Evolutionary conservation across 768 basidiomycete genomes (phyloP), one percentile per base, ranked within the genome.

Genomic region (Cystoderma amianthinum): DNA sequence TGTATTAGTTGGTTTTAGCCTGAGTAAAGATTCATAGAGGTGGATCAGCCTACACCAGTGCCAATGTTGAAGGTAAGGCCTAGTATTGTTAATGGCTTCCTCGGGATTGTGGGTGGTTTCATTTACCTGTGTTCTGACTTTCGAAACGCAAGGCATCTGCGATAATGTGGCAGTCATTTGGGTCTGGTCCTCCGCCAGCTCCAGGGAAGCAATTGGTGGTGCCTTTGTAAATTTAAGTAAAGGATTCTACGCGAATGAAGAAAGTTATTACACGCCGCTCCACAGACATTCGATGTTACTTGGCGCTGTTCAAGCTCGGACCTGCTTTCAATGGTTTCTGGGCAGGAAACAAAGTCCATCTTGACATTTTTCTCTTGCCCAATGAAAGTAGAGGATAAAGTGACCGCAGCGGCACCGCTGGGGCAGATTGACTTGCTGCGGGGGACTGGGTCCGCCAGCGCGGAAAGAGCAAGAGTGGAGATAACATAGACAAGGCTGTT

Each of bases 151-250:
- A 48, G 3, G 72, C 72, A 41, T 73, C 71, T 3, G 71, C 64
- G 44, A 77, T 74, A 39, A 74, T 57, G 51, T 65, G 56, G 45
- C 69, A 73, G 15, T 76, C 69, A 43, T 67, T 65, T 2, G 69
- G 68, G 53, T 70, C 57, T 1, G 72, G 72, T 22, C 71, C 73
- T 49, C 69, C 69, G 15, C 68, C 70, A 2, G 67, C 47, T 2
- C 68, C 67, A 7, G 49, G 43, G 60, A 71, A 75, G 60, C 70
- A 75, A 52, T 68, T 66, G 4, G 63, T 69, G 44, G 45, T 54
- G 46, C 69, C 68, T 67, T 39, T n/a, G n/a, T n/a, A n/a, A n/a
- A n/a, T n/a, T n/a, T n/a, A n/a, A n/a, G n/a, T n/a, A n/a, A n/a
- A n/a, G n/a, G n/a, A n/a, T n/a, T n/a, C n/a, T n/a, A n/a, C n/a